Evolutionary conservation across 441 rosid species (phyloP).

Genomic region (Adansonia rubrostipa): DNA sequence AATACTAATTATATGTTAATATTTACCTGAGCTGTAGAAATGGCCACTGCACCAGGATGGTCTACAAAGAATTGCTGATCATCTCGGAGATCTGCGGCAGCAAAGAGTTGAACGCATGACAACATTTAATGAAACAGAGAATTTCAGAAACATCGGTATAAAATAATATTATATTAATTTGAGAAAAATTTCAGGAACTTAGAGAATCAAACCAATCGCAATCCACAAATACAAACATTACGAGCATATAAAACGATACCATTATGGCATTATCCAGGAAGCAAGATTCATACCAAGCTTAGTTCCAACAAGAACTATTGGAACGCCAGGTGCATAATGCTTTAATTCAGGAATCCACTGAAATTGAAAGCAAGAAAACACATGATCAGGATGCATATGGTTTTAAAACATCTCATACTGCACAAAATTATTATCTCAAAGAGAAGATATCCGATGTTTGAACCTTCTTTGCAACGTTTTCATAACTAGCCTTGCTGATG

Average conservation of each 20-base stretch:
- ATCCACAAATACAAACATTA: neutral
- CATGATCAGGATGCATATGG: constrained; percentile 24
- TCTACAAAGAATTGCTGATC: constrained; percentile 77
- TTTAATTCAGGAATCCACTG: constrained; percentile 91
- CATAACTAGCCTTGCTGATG: constrained; percentile 90
- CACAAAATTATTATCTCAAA: constrained; percentile 17
- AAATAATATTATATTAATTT: neutral
- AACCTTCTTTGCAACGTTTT: constrained; percentile 86
- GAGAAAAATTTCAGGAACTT: neutral
- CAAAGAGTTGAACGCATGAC: neutral
- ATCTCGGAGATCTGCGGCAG: constrained; percentile 69
- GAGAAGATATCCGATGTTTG: neutral
- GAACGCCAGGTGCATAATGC: constrained; percentile 89
- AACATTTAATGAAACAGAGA: constrained; percentile 1
- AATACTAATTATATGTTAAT: neutral
- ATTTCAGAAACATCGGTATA: neutral
- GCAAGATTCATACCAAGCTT: constrained; percentile 60
- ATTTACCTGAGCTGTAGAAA: constrained; percentile 66
- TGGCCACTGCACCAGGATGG: constrained; percentile 82
- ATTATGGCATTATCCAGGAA: neutral
- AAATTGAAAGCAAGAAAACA: constrained; percentile 27
- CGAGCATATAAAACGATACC: neutral
- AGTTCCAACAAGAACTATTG: constrained; percentile 79
- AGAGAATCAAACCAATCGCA: neutral
- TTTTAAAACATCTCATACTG: neutral